Conservation (phyloP, 208 protist genomes). For the Leishmania martiniquensis region DNA sequence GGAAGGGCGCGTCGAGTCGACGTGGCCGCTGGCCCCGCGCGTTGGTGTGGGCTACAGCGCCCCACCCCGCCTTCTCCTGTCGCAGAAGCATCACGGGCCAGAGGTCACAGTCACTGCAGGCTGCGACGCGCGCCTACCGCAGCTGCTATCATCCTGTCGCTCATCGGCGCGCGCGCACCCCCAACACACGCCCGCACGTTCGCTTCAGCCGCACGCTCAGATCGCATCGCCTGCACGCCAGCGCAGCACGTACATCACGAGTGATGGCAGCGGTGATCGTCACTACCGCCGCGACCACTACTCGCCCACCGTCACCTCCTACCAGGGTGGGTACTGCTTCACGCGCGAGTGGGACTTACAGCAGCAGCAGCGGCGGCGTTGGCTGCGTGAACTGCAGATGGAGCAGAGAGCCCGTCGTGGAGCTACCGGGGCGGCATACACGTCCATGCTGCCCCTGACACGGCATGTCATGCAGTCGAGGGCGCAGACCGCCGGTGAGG, state of each 20-base stretch:
- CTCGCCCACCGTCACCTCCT: slow-evolving; percentile 5
- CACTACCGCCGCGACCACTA: slow-evolving; percentile 10
- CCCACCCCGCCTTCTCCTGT: slow-evolving; percentile 1
- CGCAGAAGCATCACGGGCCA: background rate
- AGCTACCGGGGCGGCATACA: slow-evolving; percentile 16
- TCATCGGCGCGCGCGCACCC: slow-evolving; percentile 2
- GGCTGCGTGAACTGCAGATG: slow-evolving; percentile 9
- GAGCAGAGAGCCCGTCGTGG: slow-evolving; percentile 20
- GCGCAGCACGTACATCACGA: background rate
- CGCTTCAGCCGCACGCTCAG: background rate
- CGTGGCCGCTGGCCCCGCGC: slow-evolving; percentile 20
- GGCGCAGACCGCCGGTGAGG: slow-evolving; percentile 5
- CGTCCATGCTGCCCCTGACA: slow-evolving; percentile 17
- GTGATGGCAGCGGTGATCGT: background rate
- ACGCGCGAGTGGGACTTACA: slow-evolving; percentile 17
- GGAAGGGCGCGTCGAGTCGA: background rate
- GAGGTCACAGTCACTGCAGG: background rate
- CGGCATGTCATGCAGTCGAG: slow-evolving; percentile 17
- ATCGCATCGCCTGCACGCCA: background rate
- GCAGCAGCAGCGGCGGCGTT: slow-evolving; percentile 22
- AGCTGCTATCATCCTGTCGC: background rate
- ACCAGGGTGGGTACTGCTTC: slow-evolving; percentile 21
- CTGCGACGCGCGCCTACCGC: background rate
- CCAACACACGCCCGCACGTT: background rate
- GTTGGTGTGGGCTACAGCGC: slow-evolving; percentile 19